Evolutionary conservation across 305 asterid genomes (phyloP).

Genomic region (Fraxinus platypoda): DNA sequence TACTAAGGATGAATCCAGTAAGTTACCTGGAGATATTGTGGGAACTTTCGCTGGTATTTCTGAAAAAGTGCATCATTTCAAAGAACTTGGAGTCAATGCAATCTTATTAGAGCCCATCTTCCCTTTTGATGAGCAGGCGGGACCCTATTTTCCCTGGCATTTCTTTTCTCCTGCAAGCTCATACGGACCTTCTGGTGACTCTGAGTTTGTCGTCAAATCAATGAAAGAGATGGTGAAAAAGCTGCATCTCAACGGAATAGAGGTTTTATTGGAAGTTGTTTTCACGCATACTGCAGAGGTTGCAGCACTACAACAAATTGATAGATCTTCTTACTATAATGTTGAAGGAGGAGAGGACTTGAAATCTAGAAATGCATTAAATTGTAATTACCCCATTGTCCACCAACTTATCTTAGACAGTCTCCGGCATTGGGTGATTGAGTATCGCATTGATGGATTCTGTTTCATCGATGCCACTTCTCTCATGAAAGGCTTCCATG

Average conservation of each 20-base stretch:
- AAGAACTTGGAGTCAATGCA: slow-evolving; percentile 82
- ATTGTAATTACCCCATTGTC: slow-evolving; percentile 73
- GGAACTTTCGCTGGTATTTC: slow-evolving; percentile 70
- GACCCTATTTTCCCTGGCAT: slow-evolving; percentile 76
- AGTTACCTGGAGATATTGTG: slow-evolving; percentile 46
- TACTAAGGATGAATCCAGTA: slow-evolving; percentile 65
- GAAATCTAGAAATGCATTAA: slow-evolving; percentile 41
- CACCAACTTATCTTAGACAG: slow-evolving; percentile 74
- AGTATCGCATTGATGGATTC: slow-evolving; percentile 85
- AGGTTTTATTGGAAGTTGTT: slow-evolving; percentile 82
- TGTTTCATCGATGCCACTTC: slow-evolving; percentile 64
- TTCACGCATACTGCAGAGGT: slow-evolving; percentile 63
- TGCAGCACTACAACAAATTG: slow-evolving; percentile 52
- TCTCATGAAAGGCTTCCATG: slow-evolving; percentile 55
- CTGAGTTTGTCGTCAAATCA: slow-evolving; percentile 40
- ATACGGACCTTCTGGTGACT: slow-evolving; percentile 40
- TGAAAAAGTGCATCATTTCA: slow-evolving; percentile 66
- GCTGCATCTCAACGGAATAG: slow-evolving; percentile 65
- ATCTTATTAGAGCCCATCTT: slow-evolving; percentile 74
- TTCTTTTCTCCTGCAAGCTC: slow-evolving; percentile 64
- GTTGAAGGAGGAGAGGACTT: slow-evolving; percentile 30
- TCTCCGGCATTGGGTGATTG: slow-evolving; percentile 81
- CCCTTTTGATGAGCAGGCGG: slow-evolving; percentile 65
- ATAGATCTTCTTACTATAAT: slow-evolving; percentile 44
- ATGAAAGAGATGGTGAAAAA: slow-evolving; percentile 88